A percentile compares a stretch with the other conserved stretches of the same genome.
Conservation (phyloP, 305 asterid species). For the Rubia peregrina region DNA sequence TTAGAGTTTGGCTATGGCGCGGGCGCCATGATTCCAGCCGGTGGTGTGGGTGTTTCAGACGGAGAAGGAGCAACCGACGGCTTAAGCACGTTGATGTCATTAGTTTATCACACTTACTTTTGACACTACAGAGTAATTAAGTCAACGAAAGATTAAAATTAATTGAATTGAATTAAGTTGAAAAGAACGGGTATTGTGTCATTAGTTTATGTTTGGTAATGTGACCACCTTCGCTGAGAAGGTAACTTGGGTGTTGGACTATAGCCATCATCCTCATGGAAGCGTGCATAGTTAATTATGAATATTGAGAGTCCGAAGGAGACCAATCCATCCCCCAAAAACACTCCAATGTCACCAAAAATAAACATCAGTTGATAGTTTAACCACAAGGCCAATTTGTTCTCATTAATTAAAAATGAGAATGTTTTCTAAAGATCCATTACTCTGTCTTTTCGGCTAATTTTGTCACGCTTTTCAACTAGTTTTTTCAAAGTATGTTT, state of each 20-base stretch:
- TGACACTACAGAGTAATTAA: no score
- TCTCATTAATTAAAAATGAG: not conserved
- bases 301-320: not conserved
- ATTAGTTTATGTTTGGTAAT: not conserved
- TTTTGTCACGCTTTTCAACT: no score
- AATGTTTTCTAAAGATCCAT: not conserved
- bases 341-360: not conserved
- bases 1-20: constrained; percentile 50
- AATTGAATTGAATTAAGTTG: not conserved
- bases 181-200: not conserved
- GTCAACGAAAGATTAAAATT: no score
- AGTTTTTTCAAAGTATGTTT: no score
- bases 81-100: constrained; percentile 41
- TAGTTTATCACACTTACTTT: no score
- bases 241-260: not conserved
- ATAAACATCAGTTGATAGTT: not conserved
- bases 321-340: not conserved
- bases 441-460: no score
- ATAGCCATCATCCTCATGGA: constrained; percentile 21
- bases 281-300: constrained; percentile 22
- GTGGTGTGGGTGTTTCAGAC: constrained; percentile 28
- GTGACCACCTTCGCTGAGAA: not conserved
- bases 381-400: not conserved
- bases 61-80: constrained; percentile 29
- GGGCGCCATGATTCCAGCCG: constrained; percentile 26